Base-by-base conservation (phyloP, 192 early-diverging fungal species). In the Spizellomyces punctatus region DNA sequence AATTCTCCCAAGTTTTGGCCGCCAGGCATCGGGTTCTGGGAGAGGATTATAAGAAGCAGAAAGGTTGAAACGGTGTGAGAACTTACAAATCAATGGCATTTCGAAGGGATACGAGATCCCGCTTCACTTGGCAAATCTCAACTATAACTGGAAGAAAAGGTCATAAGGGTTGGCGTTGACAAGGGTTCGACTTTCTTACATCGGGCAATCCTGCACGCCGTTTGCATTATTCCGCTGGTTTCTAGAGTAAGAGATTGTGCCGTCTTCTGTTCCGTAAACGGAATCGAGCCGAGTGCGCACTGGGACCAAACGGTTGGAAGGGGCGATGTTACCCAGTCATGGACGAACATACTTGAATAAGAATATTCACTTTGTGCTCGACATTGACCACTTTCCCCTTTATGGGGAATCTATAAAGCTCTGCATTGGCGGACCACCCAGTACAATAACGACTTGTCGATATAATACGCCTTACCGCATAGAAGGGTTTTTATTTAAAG, bases 321-420 rank as follows among this genome's bases (percentile, higher is more conserved):
- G 1, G 50, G 12, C 50, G 12, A n/a, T 54, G 14, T 54, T 2
- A 54, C 0, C 17, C 17, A 54, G 50, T 54, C 50, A 54, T 12
- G 17, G 17, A 19, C 50, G 14, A 27, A 45, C 76, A 61, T 63
- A 83, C 86, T 73, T 88, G 86, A n/a, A 88, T 75, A 61, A 86
- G 63, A 2, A 88, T 19, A 62, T 82, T 79, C 19, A 85, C 77
- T 73, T 85, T 86, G 27, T 88, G 71, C 9, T 55, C 73, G 9
- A 76, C 46, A 46, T 43, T 58, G 55, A 55, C 74, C 8, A 88
- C 64, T 50, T 66, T 66, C 4, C 78, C 79, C 17, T 75, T 78
- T 42, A 82, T 27, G 19, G 75, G 75, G 64, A 69, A 85, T 21
- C 73, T 80, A 47, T 74, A 50, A 8, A 21, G 63, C 22, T 9